Percentiles rank a stretch among this genome's conserved stretches.
phyloP scores from a whole-genome alignment of 768 basidiomycete species.

The Amanita phalloides region DNA sequence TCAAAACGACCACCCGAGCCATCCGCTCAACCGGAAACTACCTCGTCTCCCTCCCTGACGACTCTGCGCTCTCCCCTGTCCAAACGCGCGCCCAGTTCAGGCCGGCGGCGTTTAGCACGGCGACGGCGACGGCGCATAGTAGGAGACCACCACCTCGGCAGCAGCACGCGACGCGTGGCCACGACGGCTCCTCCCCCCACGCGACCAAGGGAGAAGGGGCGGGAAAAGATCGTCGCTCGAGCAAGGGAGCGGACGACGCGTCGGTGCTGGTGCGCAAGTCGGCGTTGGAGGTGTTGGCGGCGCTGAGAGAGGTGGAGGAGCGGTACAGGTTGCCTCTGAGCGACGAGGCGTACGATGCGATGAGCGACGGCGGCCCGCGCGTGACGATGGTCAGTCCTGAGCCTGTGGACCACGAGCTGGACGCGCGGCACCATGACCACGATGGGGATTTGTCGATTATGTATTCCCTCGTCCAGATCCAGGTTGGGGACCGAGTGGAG shows the following conservation, averaged over 20 bases:
- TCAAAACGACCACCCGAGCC: slow-evolving; percentile 72
- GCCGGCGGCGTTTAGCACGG: slow-evolving; percentile 27
- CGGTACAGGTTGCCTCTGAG: slow-evolving; percentile 59
- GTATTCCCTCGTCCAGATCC: slow-evolving; percentile 44
- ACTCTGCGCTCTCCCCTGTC: slow-evolving; percentile 30
- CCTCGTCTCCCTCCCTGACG: slow-evolving; percentile 71
- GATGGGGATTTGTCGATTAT: slow-evolving; percentile 50
- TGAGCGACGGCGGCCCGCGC: slow-evolving; percentile 55
- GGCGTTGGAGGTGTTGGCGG: slow-evolving; percentile 75
- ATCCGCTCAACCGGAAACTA: slow-evolving; percentile 82
- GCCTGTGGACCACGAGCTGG: neutral
- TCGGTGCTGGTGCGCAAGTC: slow-evolving; percentile 61
- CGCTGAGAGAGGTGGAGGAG: slow-evolving; percentile 77
- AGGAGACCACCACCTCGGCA: slow-evolving; percentile 25
- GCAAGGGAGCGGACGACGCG: too few species aligned
- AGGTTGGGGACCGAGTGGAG: slow-evolving; percentile 53
- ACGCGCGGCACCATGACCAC: slow-evolving; percentile 12
- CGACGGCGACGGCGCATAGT: too few species aligned
- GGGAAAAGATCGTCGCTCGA: slow-evolving; percentile 48
- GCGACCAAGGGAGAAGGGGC: neutral
- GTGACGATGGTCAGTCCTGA: slow-evolving; percentile 28
- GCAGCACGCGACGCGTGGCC: too few species aligned
- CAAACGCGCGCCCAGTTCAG: slow-evolving; percentile 50
- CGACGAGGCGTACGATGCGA: slow-evolving; percentile 77
- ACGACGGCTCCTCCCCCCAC: too few species aligned